Evolutionary conservation across 1,139 yeast genomes (phyloP), one percentile per base, ranked within the genome.

Genomic region (Nakaseomyces glabratus): DNA sequence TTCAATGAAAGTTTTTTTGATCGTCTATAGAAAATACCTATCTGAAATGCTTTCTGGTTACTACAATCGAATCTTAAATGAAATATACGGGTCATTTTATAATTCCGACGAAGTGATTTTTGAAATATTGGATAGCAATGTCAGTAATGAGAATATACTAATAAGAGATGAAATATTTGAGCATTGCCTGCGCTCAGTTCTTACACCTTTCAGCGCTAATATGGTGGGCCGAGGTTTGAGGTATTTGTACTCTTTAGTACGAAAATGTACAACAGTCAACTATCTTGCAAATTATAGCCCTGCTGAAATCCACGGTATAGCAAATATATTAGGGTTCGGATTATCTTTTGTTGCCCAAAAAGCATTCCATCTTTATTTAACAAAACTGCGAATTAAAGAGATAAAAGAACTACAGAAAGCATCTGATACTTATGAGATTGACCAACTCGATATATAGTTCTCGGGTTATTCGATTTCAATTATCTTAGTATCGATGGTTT

Each of bases 221-320:
- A 24, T 20, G 14, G 17, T 23, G 7, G 42, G 40, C n/a, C 23
- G 31, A 28, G 18, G 30, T 16, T 9, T 35, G 12, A 18, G 22
- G 12, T 14, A 23, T 4, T 6, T 26, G 14, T 35, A 25, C 23
- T 18, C 35, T 11, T 22, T 20, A 10, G 5, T 37, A 9, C 31
- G 30, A 20, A 28, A 31, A 22, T 20, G 20, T 17, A 29, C 31
- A 6, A 25, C 25, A 22, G 15, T 33, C 7, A 22, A 11, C 10
- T 28, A 23, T 21, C 16, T 25, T 17, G 34, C 35, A 11, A 35
- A 25, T 4, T 25, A 42, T 36, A 19, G 69, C 0, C 64, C 65
- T 1, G 67, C 66, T 39, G 68, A 66, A 38, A 48, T 60, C 16
- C 40, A 55, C 14, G 60, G 69, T 42, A 51, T 68, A n/a, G 53